A percentile compares a stretch with the other conserved stretches of the same genome.
Conservation (phyloP, 192 early-diverging fungal genomes). For the Phycomyces blakesleeanus region DNA sequence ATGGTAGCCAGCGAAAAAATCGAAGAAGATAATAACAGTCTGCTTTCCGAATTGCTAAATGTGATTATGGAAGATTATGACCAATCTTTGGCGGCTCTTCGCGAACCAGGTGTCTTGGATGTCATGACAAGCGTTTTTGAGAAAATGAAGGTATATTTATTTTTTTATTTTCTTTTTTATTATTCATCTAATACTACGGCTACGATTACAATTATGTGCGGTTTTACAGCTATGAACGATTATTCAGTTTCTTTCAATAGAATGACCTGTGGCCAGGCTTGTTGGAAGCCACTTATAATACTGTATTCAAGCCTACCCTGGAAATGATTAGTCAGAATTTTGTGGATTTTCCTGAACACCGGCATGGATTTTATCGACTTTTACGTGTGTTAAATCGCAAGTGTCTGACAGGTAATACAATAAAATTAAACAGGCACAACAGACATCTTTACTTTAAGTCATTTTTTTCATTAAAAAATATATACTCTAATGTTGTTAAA, state of each 20-base stretch:
- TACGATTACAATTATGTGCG: too few relatives aligned
- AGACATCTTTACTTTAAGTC: too few relatives aligned
- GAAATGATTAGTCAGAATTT: conserved; percentile 20
- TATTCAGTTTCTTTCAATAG: too few relatives aligned
- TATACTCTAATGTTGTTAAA: not conserved
- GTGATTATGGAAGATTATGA: conserved; percentile 12
- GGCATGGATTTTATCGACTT: conserved; percentile 18
- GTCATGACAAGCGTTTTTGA: conserved; percentile 14
- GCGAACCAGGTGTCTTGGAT: conserved; percentile 9
- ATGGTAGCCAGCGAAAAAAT: conserved; percentile 6
- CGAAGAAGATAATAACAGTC: not conserved
- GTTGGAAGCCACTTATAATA: not conserved
- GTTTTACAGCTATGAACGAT: too few relatives aligned
- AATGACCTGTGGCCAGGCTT: conserved; percentile 1
- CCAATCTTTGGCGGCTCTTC: not conserved
- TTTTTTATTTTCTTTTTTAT: not conserved
- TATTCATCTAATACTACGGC: too few relatives aligned
- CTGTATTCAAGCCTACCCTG: conserved; percentile 11
- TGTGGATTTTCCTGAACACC: conserved; percentile 21
- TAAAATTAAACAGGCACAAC: not conserved
- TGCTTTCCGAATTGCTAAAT: conserved; percentile 8
- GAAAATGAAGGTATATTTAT: conserved; percentile 9
- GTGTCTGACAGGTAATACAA: conserved; percentile 16
- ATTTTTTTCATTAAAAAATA: too few relatives aligned
- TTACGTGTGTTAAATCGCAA: conserved; percentile 4